phyloP scores from a whole-genome alignment of 305 asterid species.

The Solanum hybrid region DNA sequence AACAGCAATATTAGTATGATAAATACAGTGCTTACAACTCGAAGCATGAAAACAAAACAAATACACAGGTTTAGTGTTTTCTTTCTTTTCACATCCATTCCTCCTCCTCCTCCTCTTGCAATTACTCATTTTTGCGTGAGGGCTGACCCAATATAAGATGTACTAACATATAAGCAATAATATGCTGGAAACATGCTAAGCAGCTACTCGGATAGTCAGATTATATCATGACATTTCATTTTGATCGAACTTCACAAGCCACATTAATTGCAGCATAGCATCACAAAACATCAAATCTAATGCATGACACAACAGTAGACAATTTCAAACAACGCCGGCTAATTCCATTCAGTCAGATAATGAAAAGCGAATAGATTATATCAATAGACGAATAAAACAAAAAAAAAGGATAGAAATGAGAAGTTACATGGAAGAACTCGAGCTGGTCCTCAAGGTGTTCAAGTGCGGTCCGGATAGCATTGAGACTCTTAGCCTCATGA shows the following conservation, averaged over 20 bases:
- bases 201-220: neutral
- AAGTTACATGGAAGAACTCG: slow-evolving; percentile 69
- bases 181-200: neutral
- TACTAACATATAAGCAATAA: neutral
- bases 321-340: neutral
- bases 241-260: neutral
- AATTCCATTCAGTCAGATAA: neutral
- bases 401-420: neutral
- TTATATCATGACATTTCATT: neutral
- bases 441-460: slow-evolving; percentile 90
- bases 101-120: neutral
- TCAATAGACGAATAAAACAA: neutral
- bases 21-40: neutral
- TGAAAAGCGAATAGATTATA: neutral
- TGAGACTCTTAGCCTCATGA: slow-evolving; percentile 82
- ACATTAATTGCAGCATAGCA: neutral
- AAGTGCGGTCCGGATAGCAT: slow-evolving; percentile 74
- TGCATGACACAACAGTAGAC: neutral
- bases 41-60: neutral
- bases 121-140: neutral
- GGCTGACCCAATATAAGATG: neutral
- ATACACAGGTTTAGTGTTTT: neutral
- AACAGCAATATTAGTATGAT: neutral
- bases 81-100: neutral
- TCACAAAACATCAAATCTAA: neutral